Evolutionary conservation across 1,139 yeast genomes (phyloP).

Genomic region (Candida sp.): DNA sequence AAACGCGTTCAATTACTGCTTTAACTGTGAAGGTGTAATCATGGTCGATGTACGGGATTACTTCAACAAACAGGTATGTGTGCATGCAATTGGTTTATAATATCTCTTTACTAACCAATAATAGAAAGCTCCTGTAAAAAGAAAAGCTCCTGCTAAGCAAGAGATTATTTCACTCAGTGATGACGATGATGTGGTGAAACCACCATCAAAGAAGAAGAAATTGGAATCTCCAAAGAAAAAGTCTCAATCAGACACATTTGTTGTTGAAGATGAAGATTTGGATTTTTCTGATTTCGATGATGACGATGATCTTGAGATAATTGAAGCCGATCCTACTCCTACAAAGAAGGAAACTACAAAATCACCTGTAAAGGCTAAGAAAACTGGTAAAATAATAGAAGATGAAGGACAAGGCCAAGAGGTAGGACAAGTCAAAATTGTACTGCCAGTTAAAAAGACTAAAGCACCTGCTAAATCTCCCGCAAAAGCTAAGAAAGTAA

Average conservation of each 20-base stretch:
- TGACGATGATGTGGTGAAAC: constrained; percentile 7
- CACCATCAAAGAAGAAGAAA: constrained; percentile 6
- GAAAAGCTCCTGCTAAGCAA: constrained; percentile 4
- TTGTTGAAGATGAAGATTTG: constrained; percentile 13
- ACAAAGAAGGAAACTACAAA: neutral
- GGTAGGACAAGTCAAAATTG: neutral
- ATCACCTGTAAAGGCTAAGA: constrained; percentile 1
- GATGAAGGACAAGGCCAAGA: neutral
- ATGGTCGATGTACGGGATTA: constrained; percentile 18
- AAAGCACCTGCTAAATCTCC: constrained; percentile 8
- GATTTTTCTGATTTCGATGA: constrained; percentile 15
- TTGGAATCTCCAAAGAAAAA: neutral
- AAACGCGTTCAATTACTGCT: neutral
- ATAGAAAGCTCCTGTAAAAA: neutral
- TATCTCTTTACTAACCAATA: neutral
- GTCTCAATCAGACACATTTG: constrained; percentile 4
- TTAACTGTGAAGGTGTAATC: neutral
- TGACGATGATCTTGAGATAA: constrained; percentile 9
- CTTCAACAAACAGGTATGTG: constrained; percentile 12
- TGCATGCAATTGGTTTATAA: neutral
- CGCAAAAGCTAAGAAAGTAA: constrained; percentile 5
- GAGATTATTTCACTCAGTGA: constrained; percentile 17
- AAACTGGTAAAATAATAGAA: neutral
- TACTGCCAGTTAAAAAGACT: constrained; percentile 1
- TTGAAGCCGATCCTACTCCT: constrained; percentile 6